Evolutionary conservation across 306 rosid genomes (phyloP), one percentile per base, ranked within the genome.

Genomic region (Lablab purpureus): DNA sequence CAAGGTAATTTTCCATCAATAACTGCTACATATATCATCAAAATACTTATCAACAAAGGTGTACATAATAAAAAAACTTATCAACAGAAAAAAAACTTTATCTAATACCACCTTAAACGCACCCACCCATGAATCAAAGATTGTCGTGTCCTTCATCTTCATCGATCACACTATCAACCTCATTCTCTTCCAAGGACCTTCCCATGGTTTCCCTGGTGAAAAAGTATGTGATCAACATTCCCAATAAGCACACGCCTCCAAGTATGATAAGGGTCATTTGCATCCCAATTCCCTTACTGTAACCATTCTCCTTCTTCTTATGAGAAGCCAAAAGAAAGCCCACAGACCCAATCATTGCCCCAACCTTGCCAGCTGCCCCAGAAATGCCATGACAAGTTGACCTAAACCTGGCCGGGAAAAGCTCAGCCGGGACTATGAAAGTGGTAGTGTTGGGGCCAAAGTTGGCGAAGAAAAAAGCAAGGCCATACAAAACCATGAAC

Each of bases 371-470:
- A 0, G 32, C 47, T 0, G 98, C 98, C 36, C 97, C 98, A 1
- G 98, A 84, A 28, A 93, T 89, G 3, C 97, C 98, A 36, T 93
- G 97, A 68, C 98, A 93, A 0, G 97, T 93, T 3, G 98, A 85
- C 36, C 98, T 52, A 27, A 91, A 89, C 71, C 98, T 79, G 1
- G 98, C 97, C 0, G 97, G 98, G 17, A 93, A 89, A 5, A 93
- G 97, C 51, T 93, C 97, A 0, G 97, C 97, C 0, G 97, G 97
- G 62, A 91, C 86, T 4, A 93, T 88, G 27, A 89, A 93, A 10
- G 96, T 91, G 2, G 98, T 93, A n/a, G 98, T 91, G 83, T 93
- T 93, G 17, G 98, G 98, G n/a, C 98, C 98, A 14, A 93, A 93
- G 40, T 93, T 93, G 2, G 97, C 83, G 66, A 91, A 93, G 88